These are phyloP conservation scores for Phytopythium sindhum DNA, from an alignment of 352 stramenopile species.

Conservation along the genomic window DNA sequence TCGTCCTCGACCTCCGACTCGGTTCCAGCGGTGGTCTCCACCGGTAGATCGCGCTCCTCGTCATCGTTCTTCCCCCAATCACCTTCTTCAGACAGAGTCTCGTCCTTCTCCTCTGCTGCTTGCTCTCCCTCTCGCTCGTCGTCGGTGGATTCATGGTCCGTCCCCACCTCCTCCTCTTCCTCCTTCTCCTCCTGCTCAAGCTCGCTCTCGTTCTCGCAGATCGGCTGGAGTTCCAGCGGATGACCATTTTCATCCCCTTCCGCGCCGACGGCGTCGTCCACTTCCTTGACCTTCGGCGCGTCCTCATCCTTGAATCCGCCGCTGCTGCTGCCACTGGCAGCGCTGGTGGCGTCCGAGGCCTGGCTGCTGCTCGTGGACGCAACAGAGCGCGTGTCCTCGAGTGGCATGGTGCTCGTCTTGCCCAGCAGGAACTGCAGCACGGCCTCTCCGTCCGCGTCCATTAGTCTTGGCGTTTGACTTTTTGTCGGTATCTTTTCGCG, in stretches of 20 bases:
- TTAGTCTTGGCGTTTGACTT: neutral
- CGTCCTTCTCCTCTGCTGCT: neutral
- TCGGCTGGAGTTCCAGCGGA: neutral
- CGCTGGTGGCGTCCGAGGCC: neutral
- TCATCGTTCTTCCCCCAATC: slow-evolving; percentile 1
- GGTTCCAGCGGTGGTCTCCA: neutral
- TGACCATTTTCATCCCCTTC: neutral
- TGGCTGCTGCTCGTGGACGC: slow-evolving; percentile 6
- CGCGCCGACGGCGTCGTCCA: neutral
- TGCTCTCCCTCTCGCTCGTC: neutral
- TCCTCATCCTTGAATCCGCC: neutral
- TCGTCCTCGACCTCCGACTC: neutral
- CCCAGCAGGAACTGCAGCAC: slow-evolving; percentile 10
- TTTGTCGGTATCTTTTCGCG: neutral
- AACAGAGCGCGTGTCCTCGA: slow-evolving; percentile 7
- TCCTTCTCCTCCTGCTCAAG: neutral
- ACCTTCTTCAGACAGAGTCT: neutral
- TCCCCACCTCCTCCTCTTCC: neutral
- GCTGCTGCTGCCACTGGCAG: too few relatives aligned
- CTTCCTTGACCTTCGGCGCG: neutral
- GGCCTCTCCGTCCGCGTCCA: slow-evolving; percentile 2
- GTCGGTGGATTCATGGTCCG: slow-evolving; percentile 5
- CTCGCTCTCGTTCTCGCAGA: neutral
- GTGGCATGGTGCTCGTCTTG: neutral
- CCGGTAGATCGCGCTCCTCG: neutral